These are phyloP conservation scores for Alternaria gansuensis DNA, from an alignment of 2,329 filamentous ascomycete genomes.

Conservation along the genomic window DNA sequence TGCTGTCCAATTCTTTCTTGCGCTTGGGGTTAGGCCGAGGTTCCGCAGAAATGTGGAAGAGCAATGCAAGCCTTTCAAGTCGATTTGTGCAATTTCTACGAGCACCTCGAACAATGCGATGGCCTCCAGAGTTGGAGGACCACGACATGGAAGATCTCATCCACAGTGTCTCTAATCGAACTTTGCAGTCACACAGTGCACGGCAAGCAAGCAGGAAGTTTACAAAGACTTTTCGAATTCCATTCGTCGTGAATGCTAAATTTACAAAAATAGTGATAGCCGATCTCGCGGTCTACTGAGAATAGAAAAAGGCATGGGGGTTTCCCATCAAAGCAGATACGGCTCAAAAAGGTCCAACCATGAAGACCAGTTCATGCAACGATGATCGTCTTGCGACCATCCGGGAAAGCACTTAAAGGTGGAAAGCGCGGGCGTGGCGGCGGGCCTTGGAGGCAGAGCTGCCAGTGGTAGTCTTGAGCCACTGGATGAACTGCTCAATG, in stretches of 20 bases:
- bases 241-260: slow-evolving; percentile 33
- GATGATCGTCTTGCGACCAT: slow-evolving; percentile 7
- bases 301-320: slow-evolving; percentile 10
- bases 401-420: slow-evolving; percentile 41
- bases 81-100: too few relatives aligned
- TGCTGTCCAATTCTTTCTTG: too few relatives aligned
- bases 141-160: too few relatives aligned
- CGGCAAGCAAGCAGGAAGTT: not conserved
- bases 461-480: slow-evolving; percentile 40
- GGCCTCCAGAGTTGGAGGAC: too few relatives aligned
- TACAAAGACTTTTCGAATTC: slow-evolving; percentile 17
- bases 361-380: slow-evolving; percentile 24
- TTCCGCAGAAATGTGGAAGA: too few relatives aligned
- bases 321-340: slow-evolving; percentile 22
- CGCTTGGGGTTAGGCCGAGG: too few relatives aligned
- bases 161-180: not conserved
- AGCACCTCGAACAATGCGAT: too few relatives aligned
- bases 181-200: not conserved
- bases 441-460: slow-evolving; percentile 32
- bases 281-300: slow-evolving; percentile 22
- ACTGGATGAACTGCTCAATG: slow-evolving; percentile 42
- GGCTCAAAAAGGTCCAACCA: slow-evolving; percentile 20
- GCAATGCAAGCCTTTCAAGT: too few relatives aligned
- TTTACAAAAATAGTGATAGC: slow-evolving; percentile 24
- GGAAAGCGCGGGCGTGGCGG: slow-evolving; percentile 53